Evolutionary conservation across 306 rosid species (phyloP).

Genomic region (Cucumis cinereus): DNA sequence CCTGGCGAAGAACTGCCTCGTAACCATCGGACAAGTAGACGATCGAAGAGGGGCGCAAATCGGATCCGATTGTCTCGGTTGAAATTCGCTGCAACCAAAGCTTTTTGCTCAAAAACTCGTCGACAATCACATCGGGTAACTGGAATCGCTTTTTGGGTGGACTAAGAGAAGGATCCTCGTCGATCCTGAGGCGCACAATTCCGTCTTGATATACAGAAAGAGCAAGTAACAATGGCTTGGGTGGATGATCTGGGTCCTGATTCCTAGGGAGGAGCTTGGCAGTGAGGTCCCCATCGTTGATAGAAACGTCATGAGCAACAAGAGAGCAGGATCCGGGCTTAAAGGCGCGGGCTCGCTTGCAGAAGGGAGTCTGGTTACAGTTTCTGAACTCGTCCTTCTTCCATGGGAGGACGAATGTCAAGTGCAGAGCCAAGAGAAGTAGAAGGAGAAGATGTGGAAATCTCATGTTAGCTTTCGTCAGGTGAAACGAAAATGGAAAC

Average conservation of each 20-base stretch:
- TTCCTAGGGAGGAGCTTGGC: constrained; percentile 45
- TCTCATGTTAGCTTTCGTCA: constrained; percentile 21
- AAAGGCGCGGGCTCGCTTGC: constrained; percentile 77
- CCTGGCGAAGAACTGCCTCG: constrained; percentile 69
- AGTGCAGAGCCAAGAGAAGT: constrained; percentile 23
- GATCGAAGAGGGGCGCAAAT: constrained; percentile 29
- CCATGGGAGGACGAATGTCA: constrained; percentile 52
- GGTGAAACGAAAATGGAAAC: background rate
- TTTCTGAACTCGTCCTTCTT: constrained; percentile 78
- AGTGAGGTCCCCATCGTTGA: constrained; percentile 58
- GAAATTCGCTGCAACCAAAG: constrained; percentile 55
- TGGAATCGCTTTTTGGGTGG: constrained; percentile 63
- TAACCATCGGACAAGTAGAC: constrained; percentile 48
- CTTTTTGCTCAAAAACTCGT: constrained; percentile 37
- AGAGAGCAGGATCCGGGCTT: constrained; percentile 46
- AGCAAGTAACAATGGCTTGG: constrained; percentile 54
- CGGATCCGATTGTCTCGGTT: constrained; percentile 30
- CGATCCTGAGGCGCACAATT: constrained; percentile 70
- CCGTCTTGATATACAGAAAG: constrained; percentile 55
- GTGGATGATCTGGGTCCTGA: constrained; percentile 16
- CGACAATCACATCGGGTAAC: constrained; percentile 64
- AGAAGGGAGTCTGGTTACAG: constrained; percentile 90
- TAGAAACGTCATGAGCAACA: constrained; percentile 33
- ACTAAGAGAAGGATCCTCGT: constrained; percentile 47
- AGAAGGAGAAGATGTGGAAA: constrained; percentile 27